Conservation (phyloP, 106 monocot species). For the Allium sativum region DNA sequence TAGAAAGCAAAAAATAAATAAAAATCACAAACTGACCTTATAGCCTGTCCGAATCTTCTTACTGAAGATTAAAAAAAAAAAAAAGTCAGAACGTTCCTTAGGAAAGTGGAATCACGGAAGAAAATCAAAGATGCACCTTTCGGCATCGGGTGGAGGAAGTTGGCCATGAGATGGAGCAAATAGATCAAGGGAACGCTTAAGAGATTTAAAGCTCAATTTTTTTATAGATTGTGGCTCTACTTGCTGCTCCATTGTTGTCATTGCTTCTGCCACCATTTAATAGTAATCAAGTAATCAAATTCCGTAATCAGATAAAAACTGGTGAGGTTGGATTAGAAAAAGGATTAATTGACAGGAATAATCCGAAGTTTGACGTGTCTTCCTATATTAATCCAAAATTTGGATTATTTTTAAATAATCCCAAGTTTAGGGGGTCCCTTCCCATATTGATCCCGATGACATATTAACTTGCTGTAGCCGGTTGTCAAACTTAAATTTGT, state of each 20-base stretch:
- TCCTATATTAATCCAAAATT: too few relatives aligned
- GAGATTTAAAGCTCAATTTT: slow-evolving; percentile 90
- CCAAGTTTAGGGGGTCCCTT: too few relatives aligned
- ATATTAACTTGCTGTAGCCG: too few relatives aligned
- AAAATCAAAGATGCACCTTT: slow-evolving; percentile 29
- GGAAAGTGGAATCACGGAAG: too few relatives aligned
- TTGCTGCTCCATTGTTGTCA: slow-evolving; percentile 33
- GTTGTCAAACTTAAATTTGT: too few relatives aligned
- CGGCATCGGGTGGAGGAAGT: slow-evolving; percentile 45
- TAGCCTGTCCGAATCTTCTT: slow-evolving; percentile 67
- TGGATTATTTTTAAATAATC: too few relatives aligned
- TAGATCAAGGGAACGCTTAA: slow-evolving; percentile 90
- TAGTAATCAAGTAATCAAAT: too few relatives aligned
- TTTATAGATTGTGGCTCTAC: slow-evolving; percentile 97
- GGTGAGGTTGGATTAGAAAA: too few relatives aligned
- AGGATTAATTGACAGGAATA: too few relatives aligned
- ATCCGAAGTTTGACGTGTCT: too few relatives aligned
- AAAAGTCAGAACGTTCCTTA: not conserved
- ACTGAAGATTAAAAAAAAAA: slow-evolving; percentile 21
- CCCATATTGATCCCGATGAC: too few relatives aligned
- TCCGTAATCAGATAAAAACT: too few relatives aligned
- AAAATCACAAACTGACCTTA: slow-evolving; percentile 40
- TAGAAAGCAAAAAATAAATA: not conserved
- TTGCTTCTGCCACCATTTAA: not conserved
- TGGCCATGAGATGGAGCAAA: slow-evolving; percentile 64